phyloP scores from a whole-genome alignment of 23 red algal species.

The Agarophyton chilense region DNA sequence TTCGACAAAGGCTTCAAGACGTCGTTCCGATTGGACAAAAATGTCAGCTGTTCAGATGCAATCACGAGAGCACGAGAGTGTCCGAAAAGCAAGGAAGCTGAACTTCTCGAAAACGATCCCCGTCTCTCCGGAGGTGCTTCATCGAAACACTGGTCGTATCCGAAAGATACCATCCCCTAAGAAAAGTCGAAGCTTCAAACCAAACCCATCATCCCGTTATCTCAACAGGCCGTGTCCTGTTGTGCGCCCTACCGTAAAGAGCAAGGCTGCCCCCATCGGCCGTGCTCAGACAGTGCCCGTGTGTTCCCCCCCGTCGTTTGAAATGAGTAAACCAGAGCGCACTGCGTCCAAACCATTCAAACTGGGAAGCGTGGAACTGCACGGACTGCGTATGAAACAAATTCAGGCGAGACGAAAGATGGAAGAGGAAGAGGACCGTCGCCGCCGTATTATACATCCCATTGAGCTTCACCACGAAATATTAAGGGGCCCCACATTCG shows the following conservation, averaged over 20 bases:
- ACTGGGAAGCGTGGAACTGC: constrained; percentile 2
- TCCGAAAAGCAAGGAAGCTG: background rate
- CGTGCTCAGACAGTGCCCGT: background rate
- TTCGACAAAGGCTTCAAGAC: constrained; percentile 17
- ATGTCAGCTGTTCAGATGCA: background rate
- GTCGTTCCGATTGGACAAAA: background rate
- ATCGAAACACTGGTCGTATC: constrained; percentile 11
- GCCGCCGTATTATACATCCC: background rate
- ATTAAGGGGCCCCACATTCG: constrained; percentile 28
- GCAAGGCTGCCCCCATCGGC: background rate
- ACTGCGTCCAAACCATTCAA: constrained; percentile 13
- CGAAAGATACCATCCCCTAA: background rate
- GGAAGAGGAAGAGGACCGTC: constrained; percentile 2
- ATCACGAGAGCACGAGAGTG: background rate
- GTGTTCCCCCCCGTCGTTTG: background rate
- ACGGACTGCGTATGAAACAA: background rate
- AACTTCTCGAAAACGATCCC: constrained; percentile 10
- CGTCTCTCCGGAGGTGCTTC: constrained; percentile 9
- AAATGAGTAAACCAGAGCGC: background rate
- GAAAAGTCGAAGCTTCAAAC: background rate
- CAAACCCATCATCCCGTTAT: constrained; percentile 16
- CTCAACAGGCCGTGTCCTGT: background rate
- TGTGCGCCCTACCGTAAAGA: constrained; percentile 13
- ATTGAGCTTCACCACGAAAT: constrained; percentile 19
- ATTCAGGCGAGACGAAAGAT: background rate